Conservation (phyloP, 495 filamentous ascomycete genomes). For the Lasiosphaeris hirsuta region DNA sequence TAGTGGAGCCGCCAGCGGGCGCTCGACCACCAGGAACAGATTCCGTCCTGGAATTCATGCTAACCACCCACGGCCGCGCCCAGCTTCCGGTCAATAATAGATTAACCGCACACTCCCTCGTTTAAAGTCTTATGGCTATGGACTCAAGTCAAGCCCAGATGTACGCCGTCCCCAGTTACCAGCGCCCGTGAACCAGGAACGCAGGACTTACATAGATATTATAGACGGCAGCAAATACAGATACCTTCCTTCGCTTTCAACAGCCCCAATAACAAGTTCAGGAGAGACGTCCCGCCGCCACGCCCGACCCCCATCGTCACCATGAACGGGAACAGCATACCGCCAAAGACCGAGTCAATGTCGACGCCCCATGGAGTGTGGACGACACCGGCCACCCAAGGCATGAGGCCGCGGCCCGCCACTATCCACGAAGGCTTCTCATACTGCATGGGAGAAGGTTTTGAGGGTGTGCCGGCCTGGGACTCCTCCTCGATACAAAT, state of each 20-base stretch:
- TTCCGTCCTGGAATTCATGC: constrained; percentile 32
- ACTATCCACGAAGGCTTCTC: constrained; percentile 59
- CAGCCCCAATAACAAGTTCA: constrained; percentile 36
- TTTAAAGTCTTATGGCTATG: constrained; percentile 32
- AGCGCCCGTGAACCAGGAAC: constrained; percentile 24
- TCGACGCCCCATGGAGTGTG: constrained; percentile 39
- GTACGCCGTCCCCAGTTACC: constrained; percentile 31
- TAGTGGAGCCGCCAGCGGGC: constrained; percentile 23
- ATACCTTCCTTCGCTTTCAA: constrained; percentile 41
- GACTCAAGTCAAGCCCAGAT: constrained; percentile 40
- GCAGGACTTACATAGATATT: constrained; percentile 26
- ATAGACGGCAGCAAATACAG: constrained; percentile 43
- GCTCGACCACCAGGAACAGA: constrained; percentile 22
- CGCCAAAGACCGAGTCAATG: constrained; percentile 36
- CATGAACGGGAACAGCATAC: constrained; percentile 42
- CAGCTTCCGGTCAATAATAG: constrained; percentile 36
- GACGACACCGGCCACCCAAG: constrained; percentile 43
- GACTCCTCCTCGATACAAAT: constrained; percentile 50
- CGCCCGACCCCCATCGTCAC: constrained; percentile 34
- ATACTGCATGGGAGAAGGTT: constrained; percentile 53
- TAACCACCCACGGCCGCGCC: constrained; percentile 26
- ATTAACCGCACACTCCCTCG: constrained; percentile 32
- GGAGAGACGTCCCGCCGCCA: constrained; percentile 36
- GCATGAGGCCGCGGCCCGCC: constrained; percentile 47
- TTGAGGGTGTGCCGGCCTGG: constrained; percentile 50